Evolutionary conservation across 176 grass and related monocot genomes (phyloP).

Genomic region (Cenchrus fungigraminus): DNA sequence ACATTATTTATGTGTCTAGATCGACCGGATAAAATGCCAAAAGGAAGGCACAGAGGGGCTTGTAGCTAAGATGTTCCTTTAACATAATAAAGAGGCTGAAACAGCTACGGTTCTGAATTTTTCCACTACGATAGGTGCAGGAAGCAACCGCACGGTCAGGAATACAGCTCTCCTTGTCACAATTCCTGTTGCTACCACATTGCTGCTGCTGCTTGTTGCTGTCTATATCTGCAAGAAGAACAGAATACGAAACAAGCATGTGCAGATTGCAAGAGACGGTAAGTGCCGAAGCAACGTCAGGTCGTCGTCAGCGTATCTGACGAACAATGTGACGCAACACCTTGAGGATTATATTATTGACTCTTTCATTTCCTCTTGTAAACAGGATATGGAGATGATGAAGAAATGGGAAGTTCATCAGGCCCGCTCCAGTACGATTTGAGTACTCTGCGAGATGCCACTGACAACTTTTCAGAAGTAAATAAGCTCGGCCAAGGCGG

Average conservation of each 20-base stretch:
- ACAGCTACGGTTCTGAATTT: not conserved
- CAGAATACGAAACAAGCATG: not conserved
- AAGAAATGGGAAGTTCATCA: conserved; percentile 29
- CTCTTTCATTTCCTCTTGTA: not conserved
- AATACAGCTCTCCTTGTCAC: conserved; percentile 35
- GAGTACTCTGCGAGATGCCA: too few relatives aligned
- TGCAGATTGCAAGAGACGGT: not conserved
- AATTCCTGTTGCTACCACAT: conserved; percentile 6
- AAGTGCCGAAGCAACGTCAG: not conserved
- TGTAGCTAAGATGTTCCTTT: too few relatives aligned
- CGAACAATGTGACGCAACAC: not conserved
- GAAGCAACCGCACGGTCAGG: not conserved
- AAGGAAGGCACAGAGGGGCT: too few relatives aligned
- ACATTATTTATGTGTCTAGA: too few relatives aligned
- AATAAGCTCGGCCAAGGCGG: too few relatives aligned
- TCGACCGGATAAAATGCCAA: too few relatives aligned
- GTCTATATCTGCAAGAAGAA: conserved; percentile 9
- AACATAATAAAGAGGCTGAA: too few relatives aligned
- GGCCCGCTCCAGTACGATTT: conserved; percentile 38
- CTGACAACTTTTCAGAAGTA: too few relatives aligned
- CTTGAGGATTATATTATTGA: not conserved
- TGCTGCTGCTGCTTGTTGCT: conserved; percentile 21
- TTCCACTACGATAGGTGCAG: not conserved
- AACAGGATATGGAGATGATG: conserved; percentile 7
- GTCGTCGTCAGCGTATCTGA: not conserved